Conservation (phyloP, 768 basidiomycete genomes). For the Dacryopinax primogenitus region DNA sequence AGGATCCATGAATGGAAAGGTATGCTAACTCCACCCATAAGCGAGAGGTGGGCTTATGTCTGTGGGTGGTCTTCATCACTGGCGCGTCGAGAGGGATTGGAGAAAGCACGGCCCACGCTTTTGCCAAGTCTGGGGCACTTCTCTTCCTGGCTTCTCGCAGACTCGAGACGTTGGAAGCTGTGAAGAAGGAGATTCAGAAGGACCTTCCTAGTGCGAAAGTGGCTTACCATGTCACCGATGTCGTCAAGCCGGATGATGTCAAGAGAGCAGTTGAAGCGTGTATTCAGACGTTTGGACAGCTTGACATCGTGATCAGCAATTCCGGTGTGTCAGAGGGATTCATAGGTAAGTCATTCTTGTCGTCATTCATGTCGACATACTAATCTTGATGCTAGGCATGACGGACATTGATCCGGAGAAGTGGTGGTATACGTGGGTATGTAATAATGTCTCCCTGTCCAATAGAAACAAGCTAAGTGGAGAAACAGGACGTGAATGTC, state of each 20-base stretch:
- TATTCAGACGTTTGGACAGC: not conserved
- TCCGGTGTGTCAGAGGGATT: not conserved
- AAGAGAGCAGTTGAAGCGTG: not conserved
- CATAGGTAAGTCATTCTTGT: not conserved
- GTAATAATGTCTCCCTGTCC: not conserved
- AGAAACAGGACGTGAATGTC: constrained; percentile 19
- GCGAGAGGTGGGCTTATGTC: not conserved
- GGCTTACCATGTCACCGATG: not conserved
- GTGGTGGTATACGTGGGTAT: constrained; percentile 19
- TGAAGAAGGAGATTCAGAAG: not conserved
- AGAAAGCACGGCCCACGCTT: not conserved
- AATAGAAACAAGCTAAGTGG: not conserved
- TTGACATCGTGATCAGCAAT: not conserved
- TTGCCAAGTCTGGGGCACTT: not conserved
- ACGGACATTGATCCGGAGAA: constrained; percentile 17
- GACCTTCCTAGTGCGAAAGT: not conserved
- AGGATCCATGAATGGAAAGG: not conserved
- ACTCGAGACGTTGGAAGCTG: not conserved
- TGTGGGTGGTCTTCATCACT: not conserved
- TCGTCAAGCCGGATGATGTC: not conserved
- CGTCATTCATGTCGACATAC: not conserved
- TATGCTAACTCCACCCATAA: not conserved
- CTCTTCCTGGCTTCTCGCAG: not conserved
- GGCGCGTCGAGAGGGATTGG: not conserved
- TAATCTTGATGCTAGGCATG: not conserved